Evolutionary conservation across 495 filamentous ascomycete species (phyloP), one percentile per base, ranked within the genome.

Genomic region (Talaromyces nanjingensis): DNA sequence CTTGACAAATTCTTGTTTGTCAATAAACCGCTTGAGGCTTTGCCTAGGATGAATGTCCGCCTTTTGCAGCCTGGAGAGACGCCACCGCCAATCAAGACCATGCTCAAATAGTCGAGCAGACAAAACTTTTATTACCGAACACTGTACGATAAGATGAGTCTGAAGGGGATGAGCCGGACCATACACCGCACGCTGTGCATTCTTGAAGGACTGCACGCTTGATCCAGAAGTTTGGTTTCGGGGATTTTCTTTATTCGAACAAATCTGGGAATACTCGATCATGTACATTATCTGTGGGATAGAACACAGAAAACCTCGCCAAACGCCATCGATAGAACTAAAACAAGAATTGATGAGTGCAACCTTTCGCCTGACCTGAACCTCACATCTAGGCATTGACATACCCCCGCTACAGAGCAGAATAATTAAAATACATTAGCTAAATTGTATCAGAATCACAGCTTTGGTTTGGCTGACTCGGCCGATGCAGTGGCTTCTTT

Each of bases 401-500:
- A 60, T 12, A 33, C 57, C 25, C 22, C 9, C 4, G 6, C 16
- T 47, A 24, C 20, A 60, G 16, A 37, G 37, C 4, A 39, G 34
- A 22, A 61, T 4, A 25, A 25, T 47, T 61, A 54, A n/a, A 62
- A 34, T 62, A 62, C 47, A 62, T 31, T 31, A 29, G 45, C 39
- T 18, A n/a, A 33, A 33, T 24, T 49, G 22, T 34, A 45, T 27
- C 18, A 22, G 25, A 27, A 59, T 74, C 64, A 89, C 62, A 89
- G 75, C 67, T 87, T 89, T 20, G 87, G 70, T 70, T 89, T 88
- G 22, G 76, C 62, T 14, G 80, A 76, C 4, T 77, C 73, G 63
- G 76, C 77, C 4, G 82, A 70, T 34, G 90, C 91, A 62, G 87
- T 96, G 3, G 93, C 94, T 70, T 97, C 94, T 67, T 86, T 76